phyloP scores from a whole-genome alignment of 768 basidiomycete genomes.

The Porphyrellus cyaneotinctus region DNA sequence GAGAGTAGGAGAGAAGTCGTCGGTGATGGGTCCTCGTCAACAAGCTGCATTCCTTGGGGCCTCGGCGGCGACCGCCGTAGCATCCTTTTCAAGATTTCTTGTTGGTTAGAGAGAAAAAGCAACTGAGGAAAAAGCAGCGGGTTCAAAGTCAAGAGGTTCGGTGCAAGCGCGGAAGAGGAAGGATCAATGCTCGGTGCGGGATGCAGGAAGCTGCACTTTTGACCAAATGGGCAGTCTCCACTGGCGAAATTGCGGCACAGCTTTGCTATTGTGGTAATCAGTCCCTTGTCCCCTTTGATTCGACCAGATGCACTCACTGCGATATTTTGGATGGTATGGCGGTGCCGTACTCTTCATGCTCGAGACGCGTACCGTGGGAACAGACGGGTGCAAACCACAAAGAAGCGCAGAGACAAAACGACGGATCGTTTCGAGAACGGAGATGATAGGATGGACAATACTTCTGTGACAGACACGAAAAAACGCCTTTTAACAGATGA shows the following conservation, averaged over 20 bases:
- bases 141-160: slow-evolving; percentile 16
- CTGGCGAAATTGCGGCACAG: slow-evolving; percentile 35
- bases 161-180: slow-evolving; percentile 14
- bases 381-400: background rate
- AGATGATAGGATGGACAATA: slow-evolving; percentile 13
- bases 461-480: slow-evolving; percentile 19
- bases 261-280: slow-evolving; percentile 28
- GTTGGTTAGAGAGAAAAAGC: slow-evolving; percentile 8
- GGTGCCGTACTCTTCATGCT: slow-evolving; percentile 7
- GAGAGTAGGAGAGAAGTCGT: slow-evolving; percentile 23
- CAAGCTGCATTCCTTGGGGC: slow-evolving; percentile 4
- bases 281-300: background rate
- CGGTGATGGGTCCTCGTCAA: slow-evolving; percentile 22
- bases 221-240: slow-evolving; percentile 37
- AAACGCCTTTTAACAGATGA: slow-evolving; percentile 29
- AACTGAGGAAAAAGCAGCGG: slow-evolving; percentile 15
- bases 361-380: slow-evolving; percentile 5
- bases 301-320: slow-evolving; percentile 25
- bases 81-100: background rate
- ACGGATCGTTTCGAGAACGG: slow-evolving; percentile 2
- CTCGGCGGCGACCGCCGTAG: slow-evolving; percentile 1
- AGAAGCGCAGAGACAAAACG: background rate
- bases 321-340: slow-evolving; percentile 25
- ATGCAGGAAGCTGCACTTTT: slow-evolving; percentile 38
- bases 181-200: slow-evolving; percentile 14